phyloP scores from a whole-genome alignment of 441 rosid species.

The Corymbia calophylla region DNA sequence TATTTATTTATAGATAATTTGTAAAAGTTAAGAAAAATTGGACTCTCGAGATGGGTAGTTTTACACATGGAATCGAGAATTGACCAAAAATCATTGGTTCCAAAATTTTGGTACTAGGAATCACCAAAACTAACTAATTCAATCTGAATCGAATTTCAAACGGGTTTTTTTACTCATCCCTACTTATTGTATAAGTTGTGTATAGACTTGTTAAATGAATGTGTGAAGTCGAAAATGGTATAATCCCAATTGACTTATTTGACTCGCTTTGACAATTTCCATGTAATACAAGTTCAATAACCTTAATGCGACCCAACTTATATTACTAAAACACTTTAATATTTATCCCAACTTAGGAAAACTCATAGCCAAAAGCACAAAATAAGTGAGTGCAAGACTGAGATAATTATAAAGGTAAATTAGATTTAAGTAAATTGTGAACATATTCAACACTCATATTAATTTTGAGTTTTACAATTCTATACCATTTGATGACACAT shows the following conservation, averaged over 20 bases:
- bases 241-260: too few relatives aligned
- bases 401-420: not conserved
- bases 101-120: not conserved
- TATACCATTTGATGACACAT: not conserved
- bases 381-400: rapidly evolving
- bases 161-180: not conserved
- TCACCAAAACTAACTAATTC: too few relatives aligned
- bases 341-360: too few relatives aligned
- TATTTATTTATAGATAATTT: not conserved
- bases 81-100: too few relatives aligned
- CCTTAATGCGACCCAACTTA: rapidly evolving
- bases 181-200: not conserved
- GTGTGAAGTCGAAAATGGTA: rapidly evolving
- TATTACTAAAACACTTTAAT: too few relatives aligned
- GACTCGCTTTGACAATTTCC: not conserved
- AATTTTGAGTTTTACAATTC: too few relatives aligned
- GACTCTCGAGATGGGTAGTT: not conserved
- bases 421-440: not conserved
- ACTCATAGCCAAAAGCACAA: not conserved
- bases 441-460: too few relatives aligned
- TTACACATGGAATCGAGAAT: not conserved
- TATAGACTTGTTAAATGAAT: not conserved
- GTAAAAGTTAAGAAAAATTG: too few relatives aligned
- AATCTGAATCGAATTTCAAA: too few relatives aligned
- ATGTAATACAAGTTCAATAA: too few relatives aligned